Percentiles rank a stretch among this genome's conserved stretches.
Evolutionary conservation across 164 flowering plant species (phyloP).

Genomic region (Kalanchoe fedtschenkoi): DNA sequence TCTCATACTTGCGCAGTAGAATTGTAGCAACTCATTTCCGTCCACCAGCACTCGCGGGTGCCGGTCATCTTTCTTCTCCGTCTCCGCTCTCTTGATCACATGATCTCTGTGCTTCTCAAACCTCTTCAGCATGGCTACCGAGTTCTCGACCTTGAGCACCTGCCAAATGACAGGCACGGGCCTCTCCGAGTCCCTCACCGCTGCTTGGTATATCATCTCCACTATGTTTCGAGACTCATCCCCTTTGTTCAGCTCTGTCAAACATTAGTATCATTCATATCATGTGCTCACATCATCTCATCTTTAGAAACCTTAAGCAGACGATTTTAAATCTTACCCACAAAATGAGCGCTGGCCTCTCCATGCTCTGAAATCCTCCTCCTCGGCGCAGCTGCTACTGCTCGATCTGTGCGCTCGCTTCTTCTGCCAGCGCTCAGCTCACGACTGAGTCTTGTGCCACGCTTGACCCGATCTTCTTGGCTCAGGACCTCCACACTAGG

Average conservation of each 20-base stretch:
- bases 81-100: conserved; percentile 24
- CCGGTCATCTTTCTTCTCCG: conserved; percentile 2
- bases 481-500: conserved; percentile 10
- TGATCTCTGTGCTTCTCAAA: conserved; percentile 45
- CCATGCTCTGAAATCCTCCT: background rate
- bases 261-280: background rate
- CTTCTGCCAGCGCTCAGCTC: background rate
- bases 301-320: too few relatives aligned
- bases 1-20: conserved; percentile 28
- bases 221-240: conserved; percentile 41
- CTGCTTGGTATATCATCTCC: conserved; percentile 32
- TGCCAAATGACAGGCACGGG: conserved; percentile 16
- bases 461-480: conserved; percentile 8
- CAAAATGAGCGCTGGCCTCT: background rate
- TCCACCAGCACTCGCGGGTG: conserved; percentile 39
- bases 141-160: conserved; percentile 33
- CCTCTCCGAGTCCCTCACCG: conserved; percentile 18
- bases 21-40: conserved; percentile 39
- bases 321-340: background rate
- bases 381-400: background rate
- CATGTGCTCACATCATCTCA: background rate
- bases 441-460: background rate
- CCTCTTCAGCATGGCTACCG: conserved; percentile 17
- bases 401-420: background rate
- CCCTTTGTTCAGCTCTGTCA: conserved; percentile 27